A percentile compares a stretch with the other conserved stretches of the same genome.
These are phyloP conservation scores for Geotrichum aggregatum DNA, from an alignment of 1,139 yeast species.

Conservation along the genomic window DNA sequence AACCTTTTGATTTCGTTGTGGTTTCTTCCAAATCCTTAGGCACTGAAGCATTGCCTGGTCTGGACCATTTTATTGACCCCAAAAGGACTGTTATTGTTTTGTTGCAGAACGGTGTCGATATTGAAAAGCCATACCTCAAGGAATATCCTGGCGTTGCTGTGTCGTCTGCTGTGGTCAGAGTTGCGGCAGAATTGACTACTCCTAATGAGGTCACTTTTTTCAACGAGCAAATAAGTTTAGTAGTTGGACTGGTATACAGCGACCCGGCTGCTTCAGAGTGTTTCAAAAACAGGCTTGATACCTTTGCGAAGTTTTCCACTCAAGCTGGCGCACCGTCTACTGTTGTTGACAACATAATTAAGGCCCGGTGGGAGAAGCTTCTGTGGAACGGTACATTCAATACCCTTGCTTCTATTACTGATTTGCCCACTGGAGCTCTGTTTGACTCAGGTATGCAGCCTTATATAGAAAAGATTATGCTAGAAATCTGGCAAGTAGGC, in stretches of 20 bases:
- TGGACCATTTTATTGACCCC: slow-evolving; percentile 23
- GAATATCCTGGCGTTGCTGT: slow-evolving; percentile 26
- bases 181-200: slow-evolving; percentile 23
- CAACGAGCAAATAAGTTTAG: slow-evolving; percentile 14
- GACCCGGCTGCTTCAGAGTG: slow-evolving; percentile 4
- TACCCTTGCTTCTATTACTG: slow-evolving; percentile 25
- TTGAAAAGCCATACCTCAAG: slow-evolving; percentile 26
- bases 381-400: slow-evolving; percentile 31
- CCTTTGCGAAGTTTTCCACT: slow-evolving; percentile 16
- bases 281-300: slow-evolving; percentile 10
- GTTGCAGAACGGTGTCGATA: slow-evolving; percentile 31
- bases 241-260: slow-evolving; percentile 24
- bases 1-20: slow-evolving; percentile 26
- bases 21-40: slow-evolving; percentile 26
- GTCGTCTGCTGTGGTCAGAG: slow-evolving; percentile 26
- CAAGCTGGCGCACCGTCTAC: slow-evolving; percentile 20
- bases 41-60: slow-evolving; percentile 22
- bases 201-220: slow-evolving; percentile 21
- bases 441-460: slow-evolving; percentile 21
- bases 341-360: slow-evolving; percentile 20
- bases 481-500: slow-evolving; percentile 28
- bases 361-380: slow-evolving; percentile 28
- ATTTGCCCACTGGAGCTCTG: slow-evolving; percentile 22
- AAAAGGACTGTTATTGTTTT: slow-evolving; percentile 23
- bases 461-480: slow-evolving; percentile 20